Conservation (phyloP, 2,329 filamentous ascomycete species). For the Epicoccum nigrum region DNA sequence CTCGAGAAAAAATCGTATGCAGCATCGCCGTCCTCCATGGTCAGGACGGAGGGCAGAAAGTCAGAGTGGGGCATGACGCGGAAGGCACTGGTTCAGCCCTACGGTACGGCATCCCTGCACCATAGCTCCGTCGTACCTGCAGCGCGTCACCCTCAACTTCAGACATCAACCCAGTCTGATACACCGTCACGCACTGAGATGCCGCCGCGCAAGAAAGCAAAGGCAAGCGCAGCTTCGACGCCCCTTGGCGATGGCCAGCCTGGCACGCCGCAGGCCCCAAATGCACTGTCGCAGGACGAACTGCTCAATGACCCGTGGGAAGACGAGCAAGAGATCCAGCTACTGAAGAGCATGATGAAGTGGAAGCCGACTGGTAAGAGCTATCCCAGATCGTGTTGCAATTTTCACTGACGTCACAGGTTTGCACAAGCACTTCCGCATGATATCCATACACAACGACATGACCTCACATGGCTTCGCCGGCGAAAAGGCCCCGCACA, state of each 20-base stretch:
- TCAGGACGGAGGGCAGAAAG: conserved; percentile 9
- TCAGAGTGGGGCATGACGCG: conserved; percentile 40
- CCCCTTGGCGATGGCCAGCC: conserved; percentile 51
- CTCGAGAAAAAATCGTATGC: conserved; percentile 66
- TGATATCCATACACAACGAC: conserved; percentile 51
- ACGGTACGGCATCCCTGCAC: conserved; percentile 30
- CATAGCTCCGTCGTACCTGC: conserved; percentile 17
- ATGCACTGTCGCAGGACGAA: conserved; percentile 60
- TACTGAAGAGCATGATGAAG: conserved; percentile 90
- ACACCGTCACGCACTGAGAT: conserved; percentile 50
- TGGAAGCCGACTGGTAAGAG: conserved; percentile 86
- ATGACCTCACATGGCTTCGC: conserved; percentile 66
- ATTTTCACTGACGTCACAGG: conserved; percentile 43
- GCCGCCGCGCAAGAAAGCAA: conserved; percentile 74
- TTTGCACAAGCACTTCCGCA: conserved; percentile 64
- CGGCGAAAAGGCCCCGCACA: conserved; percentile 74
- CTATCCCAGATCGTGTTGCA: no score
- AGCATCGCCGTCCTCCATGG: conserved; percentile 44
- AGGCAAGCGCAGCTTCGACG: conserved; percentile 63
- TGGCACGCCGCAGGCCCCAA: conserved; percentile 48
- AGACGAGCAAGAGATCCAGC: conserved; percentile 89
- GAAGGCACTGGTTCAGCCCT: conserved; percentile 37
- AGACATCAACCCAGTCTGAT: neutral
- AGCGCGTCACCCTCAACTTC: conserved; percentile 7
- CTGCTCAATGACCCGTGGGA: conserved; percentile 80